These are phyloP conservation scores for Backusella australiensis DNA, from an alignment of 192 early-diverging fungal genomes.

Conservation along the genomic window DNA sequence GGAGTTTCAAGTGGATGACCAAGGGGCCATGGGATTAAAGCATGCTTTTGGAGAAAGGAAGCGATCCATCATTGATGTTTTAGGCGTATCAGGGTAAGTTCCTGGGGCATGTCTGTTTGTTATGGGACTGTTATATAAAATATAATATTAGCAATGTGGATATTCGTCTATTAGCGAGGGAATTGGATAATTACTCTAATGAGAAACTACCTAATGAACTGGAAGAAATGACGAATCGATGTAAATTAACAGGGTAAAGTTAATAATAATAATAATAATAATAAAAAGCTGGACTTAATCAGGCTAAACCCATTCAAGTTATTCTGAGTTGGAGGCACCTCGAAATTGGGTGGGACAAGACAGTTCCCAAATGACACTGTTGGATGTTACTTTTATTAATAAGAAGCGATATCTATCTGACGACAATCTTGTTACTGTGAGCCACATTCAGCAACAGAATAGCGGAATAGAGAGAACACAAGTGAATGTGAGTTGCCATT, in stretches of 20 bases:
- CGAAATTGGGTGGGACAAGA: not conserved
- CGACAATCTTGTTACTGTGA: not conserved
- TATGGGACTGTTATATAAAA: not conserved
- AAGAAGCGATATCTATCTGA: conserved; percentile 1
- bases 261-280: not conserved
- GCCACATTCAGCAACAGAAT: conserved; percentile 6
- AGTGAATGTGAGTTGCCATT: not conserved
- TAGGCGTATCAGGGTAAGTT: conserved; percentile 10
- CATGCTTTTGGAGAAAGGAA: not conserved
- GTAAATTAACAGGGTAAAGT: conserved; percentile 7
- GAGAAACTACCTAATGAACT: not conserved
- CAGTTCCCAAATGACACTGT: not conserved
- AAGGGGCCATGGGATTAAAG: conserved; percentile 4
- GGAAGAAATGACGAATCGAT: conserved; percentile 6
- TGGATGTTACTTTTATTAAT: conserved; percentile 13
- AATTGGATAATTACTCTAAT: not conserved
- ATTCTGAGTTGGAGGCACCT: conserved; percentile 9
- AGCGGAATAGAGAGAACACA: not conserved
- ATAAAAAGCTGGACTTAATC: not conserved
- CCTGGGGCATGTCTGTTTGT: too few species aligned
- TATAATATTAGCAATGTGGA: conserved; percentile 1
- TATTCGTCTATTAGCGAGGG: conserved; percentile 5
- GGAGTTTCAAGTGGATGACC: not conserved
- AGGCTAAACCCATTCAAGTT: not conserved
- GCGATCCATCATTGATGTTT: not conserved